phyloP scores from a whole-genome alignment of 1,284 basidiomycete species.

The Heliocybe sulcata region DNA sequence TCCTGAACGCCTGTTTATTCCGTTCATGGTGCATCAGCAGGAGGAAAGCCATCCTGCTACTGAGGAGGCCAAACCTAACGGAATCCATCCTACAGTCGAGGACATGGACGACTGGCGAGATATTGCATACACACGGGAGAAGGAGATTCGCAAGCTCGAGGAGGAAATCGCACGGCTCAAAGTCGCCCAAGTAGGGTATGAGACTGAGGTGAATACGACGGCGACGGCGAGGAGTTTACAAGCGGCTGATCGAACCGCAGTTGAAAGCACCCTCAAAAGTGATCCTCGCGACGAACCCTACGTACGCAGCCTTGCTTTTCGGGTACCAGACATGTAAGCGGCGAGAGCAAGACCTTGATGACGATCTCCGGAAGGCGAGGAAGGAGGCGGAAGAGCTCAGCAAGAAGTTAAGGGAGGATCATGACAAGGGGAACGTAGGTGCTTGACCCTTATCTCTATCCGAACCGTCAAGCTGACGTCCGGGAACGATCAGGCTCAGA shows the following conservation, averaged over 20 bases:
- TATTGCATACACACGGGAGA: slow-evolving; percentile 32
- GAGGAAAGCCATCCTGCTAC: slow-evolving; percentile 3
- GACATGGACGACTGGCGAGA: slow-evolving; percentile 21
- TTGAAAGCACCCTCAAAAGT: slow-evolving; percentile 36
- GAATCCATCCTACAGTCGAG: background rate
- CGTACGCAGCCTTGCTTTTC: slow-evolving; percentile 41
- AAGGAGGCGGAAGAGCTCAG: slow-evolving; percentile 34
- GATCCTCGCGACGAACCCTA: slow-evolving; percentile 33
- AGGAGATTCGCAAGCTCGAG: slow-evolving; percentile 37
- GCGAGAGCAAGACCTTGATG: background rate
- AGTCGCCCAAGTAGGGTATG: slow-evolving; percentile 24
- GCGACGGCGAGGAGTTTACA: slow-evolving; percentile 1
- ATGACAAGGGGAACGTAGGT: slow-evolving; percentile 38
- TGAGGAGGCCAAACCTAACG: background rate
- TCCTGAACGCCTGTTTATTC: slow-evolving; percentile 31
- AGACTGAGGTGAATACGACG: slow-evolving; percentile 35
- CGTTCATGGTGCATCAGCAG: slow-evolving; percentile 12
- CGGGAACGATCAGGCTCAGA: slow-evolving; percentile 29
- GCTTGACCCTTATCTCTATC: no score
- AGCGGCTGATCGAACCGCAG: slow-evolving; percentile 22
- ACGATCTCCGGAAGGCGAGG: slow-evolving; percentile 10
- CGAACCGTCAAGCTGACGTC: no score
- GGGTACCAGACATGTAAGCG: background rate
- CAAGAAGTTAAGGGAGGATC: slow-evolving; percentile 34
- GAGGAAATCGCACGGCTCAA: slow-evolving; percentile 33